Evolutionary conservation across 345 rosid genomes (phyloP).

Genomic region (Leavenworthia alabamica): DNA sequence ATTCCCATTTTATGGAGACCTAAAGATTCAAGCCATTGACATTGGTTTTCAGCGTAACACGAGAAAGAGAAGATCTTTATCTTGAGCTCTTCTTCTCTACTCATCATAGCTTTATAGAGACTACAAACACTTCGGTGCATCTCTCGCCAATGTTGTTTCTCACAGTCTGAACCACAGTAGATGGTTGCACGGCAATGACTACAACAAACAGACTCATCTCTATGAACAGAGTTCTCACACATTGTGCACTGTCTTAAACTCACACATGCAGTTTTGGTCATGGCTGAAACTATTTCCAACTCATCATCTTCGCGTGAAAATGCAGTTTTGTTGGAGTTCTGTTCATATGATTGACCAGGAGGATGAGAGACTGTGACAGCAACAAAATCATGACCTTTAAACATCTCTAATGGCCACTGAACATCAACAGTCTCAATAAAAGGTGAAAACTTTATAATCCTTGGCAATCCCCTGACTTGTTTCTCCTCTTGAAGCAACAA

Average conservation of each 20-base stretch:
- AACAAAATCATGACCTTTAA: constrained; percentile 43
- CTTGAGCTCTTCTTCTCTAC: constrained; percentile 50
- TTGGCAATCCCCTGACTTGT: constrained; percentile 39
- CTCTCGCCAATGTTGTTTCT: constrained; percentile 55
- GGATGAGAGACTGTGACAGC: constrained; percentile 66
- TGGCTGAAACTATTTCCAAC: neutral
- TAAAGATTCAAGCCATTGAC: constrained; percentile 48
- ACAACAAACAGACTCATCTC: constrained; percentile 44
- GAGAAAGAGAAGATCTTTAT: constrained; percentile 45
- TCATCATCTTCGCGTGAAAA: neutral
- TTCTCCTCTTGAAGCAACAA: constrained; percentile 48
- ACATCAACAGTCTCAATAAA: constrained; percentile 70
- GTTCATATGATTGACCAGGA: constrained; percentile 51
- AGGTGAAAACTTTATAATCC: constrained; percentile 40
- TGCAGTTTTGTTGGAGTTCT: constrained; percentile 25
- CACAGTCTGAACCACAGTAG: constrained; percentile 41
- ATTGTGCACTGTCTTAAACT: constrained; percentile 35
- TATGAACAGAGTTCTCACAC: constrained; percentile 43
- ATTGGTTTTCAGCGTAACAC: constrained; percentile 40
- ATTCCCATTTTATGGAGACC: constrained; percentile 52
- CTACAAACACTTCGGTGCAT: constrained; percentile 43
- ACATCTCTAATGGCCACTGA: constrained; percentile 63
- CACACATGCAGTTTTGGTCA: neutral
- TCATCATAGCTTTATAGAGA: constrained; percentile 54
- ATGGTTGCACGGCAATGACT: constrained; percentile 46